Percentiles rank a stretch among this genome's conserved stretches.
Conservation (phyloP, 371 early-diverging fungal genomes). For the Rhizomucor miehei region DNA sequence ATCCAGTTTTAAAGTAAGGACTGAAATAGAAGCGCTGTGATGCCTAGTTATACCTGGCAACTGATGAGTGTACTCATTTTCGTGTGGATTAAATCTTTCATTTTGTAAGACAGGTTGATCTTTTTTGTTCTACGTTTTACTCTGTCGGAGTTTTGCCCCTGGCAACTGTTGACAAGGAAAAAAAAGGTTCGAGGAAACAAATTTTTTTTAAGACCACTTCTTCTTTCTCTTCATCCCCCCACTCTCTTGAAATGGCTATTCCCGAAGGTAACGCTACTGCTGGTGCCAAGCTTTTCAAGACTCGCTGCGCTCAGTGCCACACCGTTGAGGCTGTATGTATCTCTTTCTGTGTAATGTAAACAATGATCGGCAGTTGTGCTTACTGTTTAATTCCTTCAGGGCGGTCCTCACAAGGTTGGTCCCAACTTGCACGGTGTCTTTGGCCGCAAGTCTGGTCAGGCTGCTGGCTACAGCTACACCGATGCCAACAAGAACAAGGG, state of each 20-base stretch:
- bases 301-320: conserved; percentile 98
- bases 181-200: neutral
- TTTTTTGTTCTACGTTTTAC: no score
- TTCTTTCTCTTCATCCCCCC: conserved; percentile 21
- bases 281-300: conserved; percentile 99
- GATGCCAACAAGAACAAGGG: conserved; percentile 91
- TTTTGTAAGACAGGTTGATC: no score
- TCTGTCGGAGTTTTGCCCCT: no score
- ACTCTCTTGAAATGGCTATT: conserved; percentile 22
- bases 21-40: no score
- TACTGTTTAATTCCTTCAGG: conserved; percentile 31
- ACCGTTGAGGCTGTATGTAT: conserved; percentile 80
- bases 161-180: neutral
- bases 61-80: no score
- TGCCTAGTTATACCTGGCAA: no score
- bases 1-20: no score
- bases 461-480: conserved; percentile 90
- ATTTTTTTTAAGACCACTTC: conserved; percentile 7
- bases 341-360: neutral
- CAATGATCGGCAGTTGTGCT: neutral
- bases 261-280: conserved; percentile 48
- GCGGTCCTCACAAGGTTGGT: conserved; percentile 92
- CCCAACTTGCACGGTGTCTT: conserved; percentile 95
- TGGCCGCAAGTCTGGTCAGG: conserved; percentile 87
- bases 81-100: no score